A percentile compares a stretch with the other conserved stretches of the same genome.
phyloP scores from a whole-genome alignment of 352 stramenopile species.

The Pythium aphanidermatum region DNA sequence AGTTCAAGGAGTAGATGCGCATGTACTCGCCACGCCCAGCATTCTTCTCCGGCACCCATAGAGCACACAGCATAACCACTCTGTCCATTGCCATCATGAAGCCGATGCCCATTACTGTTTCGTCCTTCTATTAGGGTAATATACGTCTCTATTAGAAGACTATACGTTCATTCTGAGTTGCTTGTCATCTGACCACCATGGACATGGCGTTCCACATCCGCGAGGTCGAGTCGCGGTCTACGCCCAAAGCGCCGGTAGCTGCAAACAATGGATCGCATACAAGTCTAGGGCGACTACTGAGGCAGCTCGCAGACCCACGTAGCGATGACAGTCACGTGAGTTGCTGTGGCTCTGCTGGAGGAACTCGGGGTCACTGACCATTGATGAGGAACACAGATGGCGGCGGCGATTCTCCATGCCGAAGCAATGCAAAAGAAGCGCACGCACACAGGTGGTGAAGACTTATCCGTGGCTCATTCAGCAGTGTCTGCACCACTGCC shows the following conservation, averaged over 20 bases:
- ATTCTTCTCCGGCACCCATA: too few relatives aligned
- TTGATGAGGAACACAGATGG: slow-evolving; percentile 7
- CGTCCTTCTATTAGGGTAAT: too few relatives aligned
- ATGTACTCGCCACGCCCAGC: too few relatives aligned
- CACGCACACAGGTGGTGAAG: background rate
- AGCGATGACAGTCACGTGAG: slow-evolving; percentile 15
- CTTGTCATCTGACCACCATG: too few relatives aligned
- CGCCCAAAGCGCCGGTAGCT: background rate
- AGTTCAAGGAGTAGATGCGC: slow-evolving; percentile 78
- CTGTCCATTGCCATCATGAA: too few relatives aligned
- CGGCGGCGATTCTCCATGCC: slow-evolving; percentile 5
- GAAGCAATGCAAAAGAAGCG: background rate
- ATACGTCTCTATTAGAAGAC: too few relatives aligned
- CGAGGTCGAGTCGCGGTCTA: slow-evolving; percentile 9
- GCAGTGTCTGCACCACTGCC: background rate
- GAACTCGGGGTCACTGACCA: background rate
- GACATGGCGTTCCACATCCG: slow-evolving; percentile 2
- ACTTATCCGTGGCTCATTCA: too few relatives aligned
- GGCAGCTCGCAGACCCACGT: slow-evolving; percentile 13
- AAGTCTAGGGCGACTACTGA: slow-evolving; percentile 22
- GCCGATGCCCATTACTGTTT: too few relatives aligned
- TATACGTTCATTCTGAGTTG: too few relatives aligned
- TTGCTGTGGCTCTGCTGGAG: too few relatives aligned
- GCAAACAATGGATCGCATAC: background rate
- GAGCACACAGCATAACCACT: too few relatives aligned